phyloP scores from a whole-genome alignment of 768 basidiomycete species.

The Phlebiopsis gigantea region DNA sequence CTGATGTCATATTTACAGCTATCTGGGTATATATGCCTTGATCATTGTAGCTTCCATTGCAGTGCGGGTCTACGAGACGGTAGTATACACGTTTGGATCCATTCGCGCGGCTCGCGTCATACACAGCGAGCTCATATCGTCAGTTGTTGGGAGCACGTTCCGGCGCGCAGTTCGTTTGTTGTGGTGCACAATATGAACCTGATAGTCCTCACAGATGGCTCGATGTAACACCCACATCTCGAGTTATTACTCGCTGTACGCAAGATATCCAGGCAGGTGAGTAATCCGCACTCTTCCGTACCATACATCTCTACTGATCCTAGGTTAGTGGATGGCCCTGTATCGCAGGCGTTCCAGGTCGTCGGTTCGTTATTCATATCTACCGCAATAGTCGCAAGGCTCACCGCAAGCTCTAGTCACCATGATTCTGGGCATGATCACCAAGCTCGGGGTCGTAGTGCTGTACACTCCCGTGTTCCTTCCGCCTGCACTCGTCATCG shows the following conservation, averaged over 20 bases:
- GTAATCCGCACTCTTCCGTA: neutral
- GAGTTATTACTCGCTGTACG: conserved; percentile 61
- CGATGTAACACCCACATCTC: conserved; percentile 43
- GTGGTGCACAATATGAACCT: too few relatives aligned
- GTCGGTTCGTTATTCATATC: conserved; percentile 3
- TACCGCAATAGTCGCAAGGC: conserved; percentile 1
- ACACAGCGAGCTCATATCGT: conserved; percentile 44
- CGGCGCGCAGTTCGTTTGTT: conserved; percentile 41
- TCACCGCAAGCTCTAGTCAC: neutral
- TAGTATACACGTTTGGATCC: conserved; percentile 40
- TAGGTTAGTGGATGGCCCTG: conserved; percentile 27
- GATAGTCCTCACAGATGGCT: conserved; percentile 32
- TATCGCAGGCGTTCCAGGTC: conserved; percentile 20
- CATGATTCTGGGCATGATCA: conserved; percentile 24
- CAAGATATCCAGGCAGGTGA: conserved; percentile 47
- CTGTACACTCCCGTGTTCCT: conserved; percentile 36
- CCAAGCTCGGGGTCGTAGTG: conserved; percentile 33
- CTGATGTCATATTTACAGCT: conserved; percentile 29
- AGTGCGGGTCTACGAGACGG: conserved; percentile 27
- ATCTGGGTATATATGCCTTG: conserved; percentile 37
- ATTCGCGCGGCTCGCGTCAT: conserved; percentile 50
- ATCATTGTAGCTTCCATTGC: conserved; percentile 30
- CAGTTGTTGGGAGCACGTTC: conserved; percentile 55
- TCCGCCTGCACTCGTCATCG: conserved; percentile 32
- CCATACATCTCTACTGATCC: neutral